Percentiles rank a stretch among this genome's conserved stretches.
Evolutionary conservation across 1,284 basidiomycete genomes (phyloP).

Genomic region (Boletus austroedulis): DNA sequence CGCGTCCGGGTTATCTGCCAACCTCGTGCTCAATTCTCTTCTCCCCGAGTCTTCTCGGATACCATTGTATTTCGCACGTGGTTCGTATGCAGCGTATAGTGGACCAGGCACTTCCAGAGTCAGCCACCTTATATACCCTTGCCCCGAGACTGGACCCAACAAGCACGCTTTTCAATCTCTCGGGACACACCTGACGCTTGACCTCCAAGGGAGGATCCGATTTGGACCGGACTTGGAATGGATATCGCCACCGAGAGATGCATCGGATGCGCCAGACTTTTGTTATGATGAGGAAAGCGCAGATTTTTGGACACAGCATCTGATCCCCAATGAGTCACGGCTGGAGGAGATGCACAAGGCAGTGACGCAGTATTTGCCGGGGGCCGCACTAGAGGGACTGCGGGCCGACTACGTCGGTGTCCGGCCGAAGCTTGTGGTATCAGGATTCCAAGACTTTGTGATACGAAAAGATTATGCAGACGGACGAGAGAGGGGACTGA

Average conservation of each 20-base stretch:
- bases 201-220: constrained; percentile 81
- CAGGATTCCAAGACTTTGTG: constrained; percentile 86
- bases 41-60: constrained; percentile 54
- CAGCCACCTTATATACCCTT: constrained; percentile 84
- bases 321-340: constrained; percentile 66
- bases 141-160: constrained; percentile 61
- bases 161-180: constrained; percentile 72
- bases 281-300: constrained; percentile 43
- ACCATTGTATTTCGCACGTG: constrained; percentile 74
- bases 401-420: constrained; percentile 90
- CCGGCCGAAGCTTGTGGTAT: constrained; percentile 82
- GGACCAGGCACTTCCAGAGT: constrained; percentile 72
- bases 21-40: constrained; percentile 69
- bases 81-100: constrained; percentile 85
- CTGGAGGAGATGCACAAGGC: constrained; percentile 65
- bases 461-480: constrained; percentile 54
- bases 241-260: constrained; percentile 62
- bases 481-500: constrained; percentile 37
- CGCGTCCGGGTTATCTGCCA: constrained; percentile 79
- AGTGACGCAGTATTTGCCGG: constrained; percentile 73
- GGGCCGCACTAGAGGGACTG: constrained; percentile 61
- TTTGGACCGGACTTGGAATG: constrained; percentile 96
- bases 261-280: constrained; percentile 32
- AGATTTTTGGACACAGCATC: constrained; percentile 76
- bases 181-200: constrained; percentile 89